Conservation (phyloP, 75 land plant species). For the Adiantum capillusveneris region DNA sequence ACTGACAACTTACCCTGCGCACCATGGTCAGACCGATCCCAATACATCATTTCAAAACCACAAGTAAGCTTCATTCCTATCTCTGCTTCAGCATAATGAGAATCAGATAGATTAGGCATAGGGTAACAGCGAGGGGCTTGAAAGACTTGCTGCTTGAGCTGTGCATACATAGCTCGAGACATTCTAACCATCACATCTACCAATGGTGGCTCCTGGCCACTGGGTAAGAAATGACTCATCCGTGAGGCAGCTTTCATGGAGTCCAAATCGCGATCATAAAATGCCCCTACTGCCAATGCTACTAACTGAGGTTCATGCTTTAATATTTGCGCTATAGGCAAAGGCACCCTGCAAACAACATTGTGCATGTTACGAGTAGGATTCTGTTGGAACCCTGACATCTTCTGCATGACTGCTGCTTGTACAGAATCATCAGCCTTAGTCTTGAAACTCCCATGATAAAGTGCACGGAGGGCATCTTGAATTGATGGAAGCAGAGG, state of each 20-base stretch:
- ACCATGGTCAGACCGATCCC: constrained; percentile 32
- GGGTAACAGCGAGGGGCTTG: constrained; percentile 84
- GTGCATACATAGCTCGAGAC: constrained; percentile 96
- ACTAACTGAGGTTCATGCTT: constrained; percentile 85
- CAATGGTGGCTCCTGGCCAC: constrained; percentile 38
- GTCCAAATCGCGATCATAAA: constrained; percentile 86
- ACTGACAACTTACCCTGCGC: constrained; percentile 6
- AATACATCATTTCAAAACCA: constrained; percentile 98
- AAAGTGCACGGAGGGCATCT: constrained; percentile 25
- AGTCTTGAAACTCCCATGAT: constrained; percentile 17
- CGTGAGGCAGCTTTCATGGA: constrained; percentile 74
- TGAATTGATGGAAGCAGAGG: constrained; percentile 18
- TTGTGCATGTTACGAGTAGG: constrained; percentile 59
- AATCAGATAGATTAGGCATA: constrained; percentile 33
- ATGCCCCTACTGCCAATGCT: constrained; percentile 78
- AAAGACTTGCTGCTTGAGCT: constrained; percentile 79
- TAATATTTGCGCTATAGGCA: constrained; percentile 67
- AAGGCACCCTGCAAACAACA: constrained; percentile 64
- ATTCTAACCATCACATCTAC: constrained; percentile 60
- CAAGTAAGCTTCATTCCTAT: constrained; percentile 92
- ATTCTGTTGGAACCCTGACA: constrained; percentile 51
- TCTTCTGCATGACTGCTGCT: constrained; percentile 23
- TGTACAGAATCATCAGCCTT: constrained; percentile 52
- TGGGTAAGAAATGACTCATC: constrained; percentile 63
- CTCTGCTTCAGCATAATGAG: constrained; percentile 52